Base-by-base conservation (phyloP, 31 red algal species). In the Asparagopsis taxiformis region DNA sequence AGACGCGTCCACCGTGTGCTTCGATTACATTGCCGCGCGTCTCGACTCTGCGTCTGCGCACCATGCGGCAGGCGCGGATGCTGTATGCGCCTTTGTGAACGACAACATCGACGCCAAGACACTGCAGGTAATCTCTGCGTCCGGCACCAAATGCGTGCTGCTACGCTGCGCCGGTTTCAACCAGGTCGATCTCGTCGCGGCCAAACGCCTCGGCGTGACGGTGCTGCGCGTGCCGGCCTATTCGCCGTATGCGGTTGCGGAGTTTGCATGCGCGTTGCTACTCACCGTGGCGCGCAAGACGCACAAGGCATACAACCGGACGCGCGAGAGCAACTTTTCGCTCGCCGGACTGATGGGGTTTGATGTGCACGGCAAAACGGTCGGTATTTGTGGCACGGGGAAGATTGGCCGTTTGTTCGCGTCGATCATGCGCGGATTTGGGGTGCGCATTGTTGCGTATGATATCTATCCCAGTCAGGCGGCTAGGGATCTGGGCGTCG, bases 161-260 rank as follows among this genome's bases (percentile, higher is more conserved):
- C 76, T 96, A 13, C 78, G 92, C 29, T 96, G 92, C 44, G 92
- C 92, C 28, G 92, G 92, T 35, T 96, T 85, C 38, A 85, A 96
- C 52, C 79, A 96, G 16, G 92, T 96, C n/a, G 92, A 96, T 63
- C 20, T 96, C 31, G 31, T 36, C 25, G 79, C 83, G 0, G 92
- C 92, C 20, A 29, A 50, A 13, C 22, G 39, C 20, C 51, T 79
- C 23, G 79, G 85, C 20, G 38, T 96, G n/a, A 50, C 73, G 16
- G 85, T 96, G 3, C 66, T 85, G 13, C 85, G 92, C 52, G 92
- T 96, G 19, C 92, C 92, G 31, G 77, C 71, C 21, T 96, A 96
- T 63, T 96, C 92, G 2, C 92, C 92, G 53, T 80, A 74, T 39
- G 92, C 92, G 3, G 92, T 96, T 9, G 92, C 75, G 36, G 92